Base-by-base conservation (phyloP, 441 rosid species). In the Brassica balearica region DNA sequence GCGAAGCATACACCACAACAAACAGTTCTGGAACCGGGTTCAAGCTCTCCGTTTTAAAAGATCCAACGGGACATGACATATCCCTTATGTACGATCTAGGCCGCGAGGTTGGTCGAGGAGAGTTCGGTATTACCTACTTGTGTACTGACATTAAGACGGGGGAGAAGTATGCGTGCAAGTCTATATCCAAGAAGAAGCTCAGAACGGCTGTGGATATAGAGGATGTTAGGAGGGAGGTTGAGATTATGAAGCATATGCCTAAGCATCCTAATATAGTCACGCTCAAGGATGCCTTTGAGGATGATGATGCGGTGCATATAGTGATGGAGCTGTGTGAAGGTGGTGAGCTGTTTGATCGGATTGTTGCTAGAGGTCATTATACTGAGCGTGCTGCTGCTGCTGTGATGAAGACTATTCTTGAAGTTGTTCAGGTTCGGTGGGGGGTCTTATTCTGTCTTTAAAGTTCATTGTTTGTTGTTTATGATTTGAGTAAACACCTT, bases 161-260 rank as follows among this genome's bases (percentile, higher is more conserved):
- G 0, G 92, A 90, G 1, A 90, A 85, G 80, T 84, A 78, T 69
- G 98, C 98, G 15, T 95, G 98, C 80, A 95, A 95, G 81, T 90
- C 89, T 32, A 92, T 95, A 67, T 91, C 97, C 0, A 95, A 94
- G 93, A 92, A 89, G 93, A 92, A 94, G 84, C 91, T 91, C 15
- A 87, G 97, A 76, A 92, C 98, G 73, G 91, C 93, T 2, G 91
- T 94, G 60, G 98, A 94, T 83, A 83, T 94, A 34, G 97, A 95
- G 80, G 98, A 95, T 82, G 99, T 91, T 75, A 93, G 96, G 84
- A 92, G 98, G 87, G 99, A 95, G 84, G 99, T 95, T 60, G 88
- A 85, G 88, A 95, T 95, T 15, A 95, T 95, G 99, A 92, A 87
- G 86, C 96, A 86, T 83, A 82, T 95, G 85, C 97, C 98, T 65